Evolutionary conservation across 768 basidiomycete genomes (phyloP).

Genomic region (Lepiota venenata): DNA sequence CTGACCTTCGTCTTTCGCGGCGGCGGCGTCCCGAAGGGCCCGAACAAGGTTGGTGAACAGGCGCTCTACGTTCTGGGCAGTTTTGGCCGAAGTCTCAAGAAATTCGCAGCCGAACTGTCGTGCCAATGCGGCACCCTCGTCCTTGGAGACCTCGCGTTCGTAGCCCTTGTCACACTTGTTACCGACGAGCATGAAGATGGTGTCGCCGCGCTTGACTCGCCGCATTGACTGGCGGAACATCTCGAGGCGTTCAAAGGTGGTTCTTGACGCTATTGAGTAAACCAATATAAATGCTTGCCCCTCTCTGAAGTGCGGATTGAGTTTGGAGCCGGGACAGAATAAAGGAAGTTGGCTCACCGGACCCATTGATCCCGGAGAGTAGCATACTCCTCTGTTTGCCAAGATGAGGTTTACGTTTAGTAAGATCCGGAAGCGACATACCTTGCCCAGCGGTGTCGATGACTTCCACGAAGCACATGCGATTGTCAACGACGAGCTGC

Average conservation of each 20-base stretch:
- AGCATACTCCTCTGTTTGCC: slow-evolving; percentile 84
- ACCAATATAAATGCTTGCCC: slow-evolving; percentile 98
- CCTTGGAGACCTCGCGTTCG: slow-evolving; percentile 86
- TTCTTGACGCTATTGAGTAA: slow-evolving; percentile 93
- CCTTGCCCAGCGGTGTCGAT: slow-evolving; percentile 98
- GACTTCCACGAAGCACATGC: slow-evolving; percentile 94
- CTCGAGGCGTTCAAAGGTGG: slow-evolving; percentile 87
- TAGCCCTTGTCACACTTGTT: slow-evolving; percentile 95
- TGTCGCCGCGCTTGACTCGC: slow-evolving; percentile 81
- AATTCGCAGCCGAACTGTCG: slow-evolving; percentile 87
- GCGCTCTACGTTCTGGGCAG: slow-evolving; percentile 86
- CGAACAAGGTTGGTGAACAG: slow-evolving; percentile 89
- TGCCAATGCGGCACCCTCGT: slow-evolving; percentile 84
- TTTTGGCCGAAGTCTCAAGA: slow-evolving; percentile 96
- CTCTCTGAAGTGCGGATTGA: slow-evolving; percentile 50
- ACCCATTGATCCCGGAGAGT: slow-evolving; percentile 98
- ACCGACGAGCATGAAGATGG: slow-evolving; percentile 92
- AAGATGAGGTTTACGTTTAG: slow-evolving; percentile 17
- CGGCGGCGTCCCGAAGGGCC: slow-evolving; percentile 64
- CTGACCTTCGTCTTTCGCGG: slow-evolving; percentile 20
- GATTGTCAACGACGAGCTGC: slow-evolving; percentile 90
- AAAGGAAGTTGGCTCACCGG: slow-evolving; percentile 61
- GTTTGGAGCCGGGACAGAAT: slow-evolving; percentile 9
- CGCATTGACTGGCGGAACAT: slow-evolving; percentile 88
- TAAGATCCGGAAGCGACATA: slow-evolving; percentile 33